Conservation (phyloP, 495 filamentous ascomycete genomes). For the Aspergillus funiculosus region DNA sequence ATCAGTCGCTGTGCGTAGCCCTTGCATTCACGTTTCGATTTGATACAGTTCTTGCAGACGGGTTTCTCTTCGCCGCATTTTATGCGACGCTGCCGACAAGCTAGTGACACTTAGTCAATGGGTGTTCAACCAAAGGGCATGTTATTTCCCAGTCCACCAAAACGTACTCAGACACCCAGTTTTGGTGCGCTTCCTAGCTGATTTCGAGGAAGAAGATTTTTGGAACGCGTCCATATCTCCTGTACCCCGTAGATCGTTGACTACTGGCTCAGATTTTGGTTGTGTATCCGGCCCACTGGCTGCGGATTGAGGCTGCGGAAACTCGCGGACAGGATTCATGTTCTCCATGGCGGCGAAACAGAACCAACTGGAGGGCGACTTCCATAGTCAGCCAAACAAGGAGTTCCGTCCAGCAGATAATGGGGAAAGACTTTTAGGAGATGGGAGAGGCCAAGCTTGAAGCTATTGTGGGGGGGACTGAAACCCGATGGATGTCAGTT, state of each 20-base stretch:
- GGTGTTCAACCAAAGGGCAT: not conserved
- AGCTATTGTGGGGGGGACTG: too few relatives aligned
- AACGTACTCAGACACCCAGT: constrained; percentile 90
- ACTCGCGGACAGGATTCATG: constrained; percentile 7
- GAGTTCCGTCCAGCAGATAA: not conserved
- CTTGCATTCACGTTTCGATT: constrained; percentile 89
- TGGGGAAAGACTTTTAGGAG: not conserved
- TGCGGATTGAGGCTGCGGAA: constrained; percentile 1
- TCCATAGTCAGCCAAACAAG: constrained; percentile 14
- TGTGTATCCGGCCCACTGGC: not conserved
- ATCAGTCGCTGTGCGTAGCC: constrained; percentile 90
- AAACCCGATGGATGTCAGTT: too few relatives aligned
- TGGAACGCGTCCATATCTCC: constrained; percentile 4
- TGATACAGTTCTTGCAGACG: constrained; percentile 86
- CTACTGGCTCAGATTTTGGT: not conserved
- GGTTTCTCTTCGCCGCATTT: constrained; percentile 97
- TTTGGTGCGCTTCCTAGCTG: constrained; percentile 72
- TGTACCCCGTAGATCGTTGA: not conserved
- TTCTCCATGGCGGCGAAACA: constrained; percentile 12
- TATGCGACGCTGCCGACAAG: constrained; percentile 89
- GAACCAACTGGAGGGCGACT: not conserved
- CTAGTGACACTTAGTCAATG: constrained; percentile 35
- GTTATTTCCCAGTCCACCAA: not conserved
- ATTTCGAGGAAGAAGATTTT: constrained; percentile 21
- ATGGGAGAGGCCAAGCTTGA: not conserved